Evolutionary conservation across 441 rosid species (phyloP), one percentile per base, ranked within the genome.

Genomic region (Brassica hybrid): DNA sequence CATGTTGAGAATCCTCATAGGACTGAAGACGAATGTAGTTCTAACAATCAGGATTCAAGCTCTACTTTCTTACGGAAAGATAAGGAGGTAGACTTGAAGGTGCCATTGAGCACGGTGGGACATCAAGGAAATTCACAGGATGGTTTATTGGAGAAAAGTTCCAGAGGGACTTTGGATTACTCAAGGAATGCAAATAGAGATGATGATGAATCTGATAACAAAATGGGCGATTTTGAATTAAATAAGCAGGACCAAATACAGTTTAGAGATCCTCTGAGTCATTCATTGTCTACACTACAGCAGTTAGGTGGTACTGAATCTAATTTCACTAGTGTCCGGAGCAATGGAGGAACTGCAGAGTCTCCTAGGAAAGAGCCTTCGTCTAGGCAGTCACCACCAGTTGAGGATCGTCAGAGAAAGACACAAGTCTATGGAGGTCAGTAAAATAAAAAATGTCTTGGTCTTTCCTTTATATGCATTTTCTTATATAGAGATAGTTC

Each of bases 401-500:
- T 50, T 72, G 97, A 84, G 66, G 91, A 81, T 79, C 78, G 83
- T 79, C 87, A 71, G 81, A 83, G 81, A 85, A 85, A 88, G 76
- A 88, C 88, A 76, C 72, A 74, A 36, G 77, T 79, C 76, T 71
- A 85, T 76, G 83, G 75, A 76, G 88, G 83, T 80, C 30, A 76
- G 83, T 80, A 67, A 27, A 60, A 21, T 76, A 9, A 59, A 52
- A 72, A 61, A 52, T 69, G 43, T 43, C 14, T 57, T 69, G 57
- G 34, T 34, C 72, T 59, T 75, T 75, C 17, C 41, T 61, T 66
- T 66, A 76, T 18, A 71, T 71, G 69, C 65, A 34, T 79, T 32
- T 58, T 64, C 54, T 16, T 52, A 34, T 5, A 38, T 38, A 6
- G 18, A 67, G 58, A 68, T 41, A 38, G 36, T 60, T 67, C 25